A percentile compares a stretch with the other conserved stretches of the same genome.
phyloP scores from a whole-genome alignment of 768 basidiomycete species.

The Xerocomellus chrysenteron region DNA sequence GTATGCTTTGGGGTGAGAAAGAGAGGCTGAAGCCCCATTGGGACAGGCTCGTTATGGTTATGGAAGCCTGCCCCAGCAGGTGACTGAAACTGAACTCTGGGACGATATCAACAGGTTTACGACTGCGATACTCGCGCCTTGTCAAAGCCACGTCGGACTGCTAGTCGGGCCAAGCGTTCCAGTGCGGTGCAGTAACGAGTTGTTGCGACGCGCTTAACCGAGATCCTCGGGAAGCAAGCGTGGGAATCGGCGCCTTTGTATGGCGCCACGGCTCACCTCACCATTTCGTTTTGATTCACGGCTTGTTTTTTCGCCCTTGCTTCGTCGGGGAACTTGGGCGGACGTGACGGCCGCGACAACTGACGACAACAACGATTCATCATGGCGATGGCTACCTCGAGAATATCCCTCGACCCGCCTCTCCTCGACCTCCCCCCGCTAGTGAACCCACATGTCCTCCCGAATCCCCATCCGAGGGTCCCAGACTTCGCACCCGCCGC shows the following conservation, averaged over 20 bases:
- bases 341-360: conserved; percentile 18
- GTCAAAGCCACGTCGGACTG: conserved; percentile 1
- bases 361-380: not conserved
- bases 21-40: not conserved
- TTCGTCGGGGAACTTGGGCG: conserved; percentile 7
- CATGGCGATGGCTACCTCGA: conserved; percentile 22
- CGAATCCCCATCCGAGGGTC: conserved; percentile 13
- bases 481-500: conserved; percentile 11
- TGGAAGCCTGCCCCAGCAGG: not conserved
- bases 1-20: not conserved
- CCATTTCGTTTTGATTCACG: conserved; percentile 15
- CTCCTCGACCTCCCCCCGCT: conserved; percentile 8
- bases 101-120: not conserved
- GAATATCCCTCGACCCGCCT: conserved; percentile 17
- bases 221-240: conserved; percentile 19
- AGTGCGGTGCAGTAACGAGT: not conserved
- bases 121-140: conserved; percentile 2
- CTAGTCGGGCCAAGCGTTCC: not conserved
- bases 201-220: conserved; percentile 17
- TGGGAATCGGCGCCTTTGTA: conserved; percentile 23
- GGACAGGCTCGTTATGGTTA: not conserved
- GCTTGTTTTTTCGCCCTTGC: conserved; percentile 22
- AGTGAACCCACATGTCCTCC: conserved; percentile 10
- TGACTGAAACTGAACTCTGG: conserved; percentile 7
- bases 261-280: conserved; percentile 7